phyloP scores from a whole-genome alignment of 371 early-diverging fungal species.

The Cokeromyces recurvatus region DNA sequence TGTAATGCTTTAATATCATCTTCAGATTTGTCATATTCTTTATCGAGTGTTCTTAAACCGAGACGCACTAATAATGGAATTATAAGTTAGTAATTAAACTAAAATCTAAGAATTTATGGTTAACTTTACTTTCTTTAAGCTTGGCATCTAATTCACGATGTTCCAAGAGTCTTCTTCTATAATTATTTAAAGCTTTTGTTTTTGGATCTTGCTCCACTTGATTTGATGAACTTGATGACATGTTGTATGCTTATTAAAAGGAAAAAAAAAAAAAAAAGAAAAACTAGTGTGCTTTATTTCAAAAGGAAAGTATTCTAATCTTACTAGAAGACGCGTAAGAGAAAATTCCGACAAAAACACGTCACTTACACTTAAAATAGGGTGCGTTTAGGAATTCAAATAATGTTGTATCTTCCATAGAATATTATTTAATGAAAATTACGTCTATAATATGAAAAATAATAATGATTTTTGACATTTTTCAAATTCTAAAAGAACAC shows the following conservation, averaged over 20 bases:
- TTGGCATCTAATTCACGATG: constrained; percentile 94
- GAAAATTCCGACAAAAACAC: neutral
- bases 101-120: no score
- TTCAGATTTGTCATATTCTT: constrained; percentile 94
- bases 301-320: neutral
- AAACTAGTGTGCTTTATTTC: no score
- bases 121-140: constrained; percentile 80
- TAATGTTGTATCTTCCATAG: no score
- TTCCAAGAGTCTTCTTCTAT: constrained; percentile 84
- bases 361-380: no score
- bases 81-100: no score
- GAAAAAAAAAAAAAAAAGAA: constrained; percentile 5
- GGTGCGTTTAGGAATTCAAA: no score
- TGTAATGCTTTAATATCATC: constrained; percentile 98
- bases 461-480: no score
- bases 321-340: constrained; percentile 10
- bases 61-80: constrained; percentile 66
- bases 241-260: constrained; percentile 2
- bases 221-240: constrained; percentile 32
- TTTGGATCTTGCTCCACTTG: constrained; percentile 37
- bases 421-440: no score
- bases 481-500: no score
- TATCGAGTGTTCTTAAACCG: constrained; percentile 78
- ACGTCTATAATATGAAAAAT: no score
- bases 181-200: constrained; percentile 75